Evolutionary conservation across 2,329 filamentous ascomycete species (phyloP).

Genomic region (Cryphonectria naterciae): DNA sequence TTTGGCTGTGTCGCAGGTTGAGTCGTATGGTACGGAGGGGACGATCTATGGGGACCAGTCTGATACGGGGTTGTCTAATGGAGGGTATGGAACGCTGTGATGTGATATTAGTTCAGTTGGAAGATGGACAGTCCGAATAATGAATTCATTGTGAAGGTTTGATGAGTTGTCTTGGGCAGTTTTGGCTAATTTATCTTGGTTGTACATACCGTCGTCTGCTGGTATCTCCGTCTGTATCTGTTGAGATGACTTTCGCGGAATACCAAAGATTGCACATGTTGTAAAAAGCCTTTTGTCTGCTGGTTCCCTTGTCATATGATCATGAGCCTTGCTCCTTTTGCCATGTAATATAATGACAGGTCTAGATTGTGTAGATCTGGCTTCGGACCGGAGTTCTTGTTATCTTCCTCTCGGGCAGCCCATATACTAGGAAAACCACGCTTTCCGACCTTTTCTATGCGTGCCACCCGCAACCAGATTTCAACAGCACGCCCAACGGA

Average conservation of each 20-base stretch:
- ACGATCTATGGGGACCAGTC: conserved; percentile 34
- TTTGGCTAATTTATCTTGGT: neutral
- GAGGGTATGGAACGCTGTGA: conserved; percentile 34
- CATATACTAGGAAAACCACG: too few relatives aligned
- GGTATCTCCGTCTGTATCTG: neutral
- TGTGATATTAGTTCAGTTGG: neutral
- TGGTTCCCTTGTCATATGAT: neutral
- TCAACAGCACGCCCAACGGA: too few relatives aligned
- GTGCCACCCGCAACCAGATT: too few relatives aligned
- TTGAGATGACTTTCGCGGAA: neutral
- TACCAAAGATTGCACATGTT: neutral
- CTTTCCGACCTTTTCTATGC: too few relatives aligned
- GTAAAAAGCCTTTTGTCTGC: neutral
- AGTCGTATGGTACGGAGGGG: conserved; percentile 33
- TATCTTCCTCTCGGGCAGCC: too few relatives aligned
- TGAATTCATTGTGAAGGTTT: neutral
- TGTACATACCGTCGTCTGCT: neutral
- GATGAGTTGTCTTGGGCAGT: neutral
- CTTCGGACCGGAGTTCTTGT: too few relatives aligned
- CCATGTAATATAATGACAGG: too few relatives aligned
- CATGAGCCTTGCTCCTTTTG: neutral
- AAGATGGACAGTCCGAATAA: neutral
- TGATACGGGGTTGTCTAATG: conserved; percentile 34
- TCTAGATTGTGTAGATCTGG: too few relatives aligned
- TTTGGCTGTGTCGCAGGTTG: conserved; percentile 33